Conservation (phyloP, 2,329 filamentous ascomycete species). For the Apiospora koreana region DNA sequence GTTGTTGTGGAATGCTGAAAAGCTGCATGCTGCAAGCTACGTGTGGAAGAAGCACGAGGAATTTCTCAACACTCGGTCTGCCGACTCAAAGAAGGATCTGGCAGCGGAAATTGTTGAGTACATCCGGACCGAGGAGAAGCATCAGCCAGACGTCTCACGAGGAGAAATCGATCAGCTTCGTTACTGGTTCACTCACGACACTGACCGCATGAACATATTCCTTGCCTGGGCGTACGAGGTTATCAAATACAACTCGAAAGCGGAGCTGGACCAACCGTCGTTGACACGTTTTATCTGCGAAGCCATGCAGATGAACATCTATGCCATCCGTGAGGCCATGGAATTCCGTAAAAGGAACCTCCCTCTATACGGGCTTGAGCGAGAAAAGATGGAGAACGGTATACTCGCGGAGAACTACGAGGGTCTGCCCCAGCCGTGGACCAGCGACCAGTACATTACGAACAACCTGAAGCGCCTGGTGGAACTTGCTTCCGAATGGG, state of each 20-base stretch:
- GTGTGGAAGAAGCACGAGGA: constrained; percentile 82
- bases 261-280: constrained; percentile 55
- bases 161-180: constrained; percentile 79
- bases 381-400: constrained; percentile 66
- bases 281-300: constrained; percentile 64
- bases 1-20: constrained; percentile 87
- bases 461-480: constrained; percentile 63
- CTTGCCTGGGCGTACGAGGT: constrained; percentile 78
- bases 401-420: constrained; percentile 66
- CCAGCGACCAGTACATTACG: constrained; percentile 65
- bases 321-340: constrained; percentile 68
- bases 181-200: constrained; percentile 83
- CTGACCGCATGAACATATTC: constrained; percentile 71
- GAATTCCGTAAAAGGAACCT: constrained; percentile 73
- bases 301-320: constrained; percentile 65
- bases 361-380: constrained; percentile 69
- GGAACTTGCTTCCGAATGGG: constrained; percentile 58
- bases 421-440: constrained; percentile 81
- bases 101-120: constrained; percentile 74
- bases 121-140: constrained; percentile 76
- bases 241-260: constrained; percentile 71
- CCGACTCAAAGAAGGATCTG: constrained; percentile 67
- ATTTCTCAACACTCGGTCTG: constrained; percentile 60
- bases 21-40: constrained; percentile 75
- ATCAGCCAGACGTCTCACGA: constrained; percentile 60